Base-by-base conservation (phyloP, 345 rosid species). In the Physaria fendleri region DNA sequence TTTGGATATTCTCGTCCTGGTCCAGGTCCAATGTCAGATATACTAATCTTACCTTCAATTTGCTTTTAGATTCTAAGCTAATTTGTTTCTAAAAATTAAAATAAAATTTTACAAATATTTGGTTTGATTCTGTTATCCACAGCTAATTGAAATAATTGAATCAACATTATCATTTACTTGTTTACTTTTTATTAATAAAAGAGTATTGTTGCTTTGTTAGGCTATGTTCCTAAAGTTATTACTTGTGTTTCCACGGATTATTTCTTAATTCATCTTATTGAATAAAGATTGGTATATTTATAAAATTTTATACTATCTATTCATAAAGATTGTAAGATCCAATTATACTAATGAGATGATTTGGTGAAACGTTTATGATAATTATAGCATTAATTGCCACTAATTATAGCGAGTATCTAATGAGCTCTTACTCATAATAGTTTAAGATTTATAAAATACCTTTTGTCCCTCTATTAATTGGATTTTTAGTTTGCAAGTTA, bases 1-100 rank as follows among this genome's bases (percentile, higher is more conserved):
- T n/a, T n/a, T n/a, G n/a, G n/a, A n/a, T n/a, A n/a, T 39, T 49
- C 23, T 2, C 35, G 54, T 43, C 72, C 72, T 3, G 39, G 56
- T 45, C 73, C 73, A 14, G 48, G 35, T 37, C 10, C 41, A 3
- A 2, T 51, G 22, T 52, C 56, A 61, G 62, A 62, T 69, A 60
- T 25, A 41, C n/a, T 8, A 1, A 17, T 48, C 27, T 15, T 34
- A 34, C 18, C 18, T 27, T 47, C 35, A 54, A 14, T 40, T 21
- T 40, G 5, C 21, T 32, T 30, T 32, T 6, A 14, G 25, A 52
- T 51, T 30, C 6, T 28, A 29, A 59, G 6, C 7, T 28, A 16
- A 4, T 28, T 17, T 16, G 14, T 1, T 57, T 17, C 16, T 30
- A 27, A 47, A 5, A 44, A 22, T 22, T 44, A 22, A 12, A 16